Base-by-base conservation (phyloP, 208 protist species). In the Wallacemonas rigidus region DNA sequence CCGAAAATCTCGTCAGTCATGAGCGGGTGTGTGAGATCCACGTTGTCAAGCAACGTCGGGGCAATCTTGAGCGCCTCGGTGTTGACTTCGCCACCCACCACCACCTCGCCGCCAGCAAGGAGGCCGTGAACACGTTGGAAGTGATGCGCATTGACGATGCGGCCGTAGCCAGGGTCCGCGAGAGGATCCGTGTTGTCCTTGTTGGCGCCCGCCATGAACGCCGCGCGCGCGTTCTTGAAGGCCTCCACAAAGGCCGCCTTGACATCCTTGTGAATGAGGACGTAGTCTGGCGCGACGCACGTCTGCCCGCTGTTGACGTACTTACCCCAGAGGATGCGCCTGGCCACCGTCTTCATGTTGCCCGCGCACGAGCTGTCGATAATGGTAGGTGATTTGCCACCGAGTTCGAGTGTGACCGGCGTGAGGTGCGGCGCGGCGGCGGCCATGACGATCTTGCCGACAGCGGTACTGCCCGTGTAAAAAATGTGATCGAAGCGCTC, bases 1-100 rank as follows among this genome's bases (percentile, higher is more conserved):
- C 95, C 97, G 80, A 99, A 98, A 53, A 98, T 97, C 74, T 99
- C 97, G 43, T 97, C 90, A 4, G 15, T 53, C 82, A 98, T 87
- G 12, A 95, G 55, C 17, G 74, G 70, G 36, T 72, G 50, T 17
- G 64, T 60, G 11, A 90, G 48, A 40, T 73, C 58, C 8, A 85
- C 75, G 71, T 89, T 39, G n/a, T 70, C n/a, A 3, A 98, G 68
- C 45, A 98, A 43, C 4, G 94, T 98, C 45, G 93, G 94, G 17
- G 89, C 71, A 38, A 98, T 81, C 45, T 85, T 96, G 38, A 64
- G 58, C 11, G 68, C 72, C 35, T 75, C 80, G 12, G 75, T 48
- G 72, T 97, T 84, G n/a, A 63, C 47, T 57, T 90, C 79, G 43
- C 94, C 94, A 39, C 94, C 95, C 57, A 88, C 58, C 9, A 87